phyloP scores from a whole-genome alignment of 176 grass and related monocot species.

The Hyparrhenia diplandra region DNA sequence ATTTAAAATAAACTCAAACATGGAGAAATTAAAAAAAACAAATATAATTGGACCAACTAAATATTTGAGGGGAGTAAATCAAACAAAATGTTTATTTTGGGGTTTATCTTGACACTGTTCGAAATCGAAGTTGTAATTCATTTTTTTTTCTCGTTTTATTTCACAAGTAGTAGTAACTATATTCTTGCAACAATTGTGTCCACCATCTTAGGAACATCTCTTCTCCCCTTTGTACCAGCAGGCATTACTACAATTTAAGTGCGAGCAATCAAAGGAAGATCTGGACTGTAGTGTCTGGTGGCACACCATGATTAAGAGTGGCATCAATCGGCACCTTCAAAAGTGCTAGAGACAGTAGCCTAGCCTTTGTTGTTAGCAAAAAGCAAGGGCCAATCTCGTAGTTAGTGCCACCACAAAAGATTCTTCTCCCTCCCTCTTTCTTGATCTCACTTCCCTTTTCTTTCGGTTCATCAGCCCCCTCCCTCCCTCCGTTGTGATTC shows the following conservation, averaged over 20 bases:
- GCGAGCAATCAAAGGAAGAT: background rate
- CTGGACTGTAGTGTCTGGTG: background rate
- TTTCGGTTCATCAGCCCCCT: too few relatives aligned
- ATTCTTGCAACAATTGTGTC: background rate
- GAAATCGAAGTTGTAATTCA: background rate
- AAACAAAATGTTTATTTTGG: background rate
- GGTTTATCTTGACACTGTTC: too few relatives aligned
- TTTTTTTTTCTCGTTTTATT: background rate
- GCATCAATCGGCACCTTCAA: background rate
- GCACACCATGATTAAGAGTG: background rate
- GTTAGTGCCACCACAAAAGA: conserved; percentile 2
- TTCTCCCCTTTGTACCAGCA: background rate
- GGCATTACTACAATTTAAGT: background rate
- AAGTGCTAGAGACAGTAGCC: background rate
- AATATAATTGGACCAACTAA: too few relatives aligned
- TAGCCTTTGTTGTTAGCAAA: conserved; percentile 2
- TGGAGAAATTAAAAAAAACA: too few relatives aligned
- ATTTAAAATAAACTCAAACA: too few relatives aligned
- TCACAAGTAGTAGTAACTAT: too few relatives aligned
- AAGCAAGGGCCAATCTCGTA: conserved; percentile 24
- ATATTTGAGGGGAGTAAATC: background rate
- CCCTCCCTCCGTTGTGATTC: too few relatives aligned
- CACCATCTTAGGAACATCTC: background rate
- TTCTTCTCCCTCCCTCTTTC: background rate
- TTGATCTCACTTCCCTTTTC: background rate